Base-by-base conservation (phyloP, 495 filamentous ascomycete species). In the Penicillium odoratum region DNA sequence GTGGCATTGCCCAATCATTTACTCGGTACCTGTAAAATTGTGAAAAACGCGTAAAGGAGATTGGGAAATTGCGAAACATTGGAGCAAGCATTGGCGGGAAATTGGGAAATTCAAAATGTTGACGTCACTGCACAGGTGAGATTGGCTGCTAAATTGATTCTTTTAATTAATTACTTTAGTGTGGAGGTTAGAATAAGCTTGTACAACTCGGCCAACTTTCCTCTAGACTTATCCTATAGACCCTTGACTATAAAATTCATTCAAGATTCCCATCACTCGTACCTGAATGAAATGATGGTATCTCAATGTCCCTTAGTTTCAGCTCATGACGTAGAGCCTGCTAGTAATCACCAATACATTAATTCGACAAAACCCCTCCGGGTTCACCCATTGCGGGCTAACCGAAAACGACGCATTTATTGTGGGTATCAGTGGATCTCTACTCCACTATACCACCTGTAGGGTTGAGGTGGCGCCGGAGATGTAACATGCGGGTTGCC, bases 331-430 rank as follows among this genome's bases (percentile, higher is more conserved):
- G 46, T 48, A 48, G 46, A 4, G 4, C n/a, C 26, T n/a, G 46
- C 46, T 29, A 33, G 33, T 31, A 48, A 48, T 48, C 46, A 29
- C 11, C 28, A 11, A 48, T 48, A 28, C 46, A 48, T 48, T 48
- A 3, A 16, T 48, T 29, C 28, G 26, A 15, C 21, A 21, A 21
- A 11, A 48, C 25, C 28, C 46, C 46, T 48, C 46, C 46, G 46
- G 46, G 46, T 48, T 48, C 33, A 48, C 46, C 46, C 46, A 48
- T 48, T 48, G 28, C 46, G 46, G 46, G 46, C 46, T 48, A 48
- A 48, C 46, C 46, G 46, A 15, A 48, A 48, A 48, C 28, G 46
- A 48, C 11, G 28, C 46, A 31, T 30, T 30, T 26, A 15, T 21
- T 30, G 46, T 48, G 46, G 46, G 18, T 48, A 48, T 30, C 26